phyloP scores from a whole-genome alignment of 192 early-diverging fungal genomes.

The Umbelopsis sp. region DNA sequence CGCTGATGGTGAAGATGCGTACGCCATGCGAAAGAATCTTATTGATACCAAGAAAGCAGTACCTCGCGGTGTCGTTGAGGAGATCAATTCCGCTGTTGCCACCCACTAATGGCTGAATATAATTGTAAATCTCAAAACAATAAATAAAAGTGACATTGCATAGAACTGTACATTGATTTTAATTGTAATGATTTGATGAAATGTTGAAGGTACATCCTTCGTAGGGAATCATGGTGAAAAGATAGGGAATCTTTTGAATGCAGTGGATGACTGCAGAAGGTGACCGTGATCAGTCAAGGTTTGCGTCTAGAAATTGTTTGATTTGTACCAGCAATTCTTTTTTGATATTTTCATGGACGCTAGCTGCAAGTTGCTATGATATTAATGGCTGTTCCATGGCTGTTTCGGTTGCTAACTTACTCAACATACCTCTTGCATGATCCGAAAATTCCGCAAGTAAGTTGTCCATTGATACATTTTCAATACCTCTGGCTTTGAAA shows the following conservation, averaged over 20 bases:
- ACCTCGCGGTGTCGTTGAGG: conserved; percentile 33
- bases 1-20: conserved; percentile 95
- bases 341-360: conserved; percentile 32
- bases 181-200: background rate
- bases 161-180: conserved; percentile 18
- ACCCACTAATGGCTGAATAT: background rate
- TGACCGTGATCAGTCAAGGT: conserved; percentile 12
- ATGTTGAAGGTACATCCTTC: background rate
- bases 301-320: conserved; percentile 27
- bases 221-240: background rate
- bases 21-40: conserved; percentile 67
- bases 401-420: background rate
- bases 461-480: conserved; percentile 25
- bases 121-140: background rate
- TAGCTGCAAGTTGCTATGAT: conserved; percentile 9
- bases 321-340: conserved; percentile 32
- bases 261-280: background rate
- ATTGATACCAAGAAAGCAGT: conserved; percentile 25
- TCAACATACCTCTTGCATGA: conserved; percentile 29
- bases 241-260: background rate
- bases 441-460: conserved; percentile 23
- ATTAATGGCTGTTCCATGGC: background rate
- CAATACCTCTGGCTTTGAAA: conserved; percentile 12
- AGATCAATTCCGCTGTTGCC: conserved; percentile 28
- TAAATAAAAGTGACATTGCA: background rate